Evolutionary conservation across 1,139 yeast genomes (phyloP), one percentile per base, ranked within the genome.

Genomic region (Lizanozyma gosingica): DNA sequence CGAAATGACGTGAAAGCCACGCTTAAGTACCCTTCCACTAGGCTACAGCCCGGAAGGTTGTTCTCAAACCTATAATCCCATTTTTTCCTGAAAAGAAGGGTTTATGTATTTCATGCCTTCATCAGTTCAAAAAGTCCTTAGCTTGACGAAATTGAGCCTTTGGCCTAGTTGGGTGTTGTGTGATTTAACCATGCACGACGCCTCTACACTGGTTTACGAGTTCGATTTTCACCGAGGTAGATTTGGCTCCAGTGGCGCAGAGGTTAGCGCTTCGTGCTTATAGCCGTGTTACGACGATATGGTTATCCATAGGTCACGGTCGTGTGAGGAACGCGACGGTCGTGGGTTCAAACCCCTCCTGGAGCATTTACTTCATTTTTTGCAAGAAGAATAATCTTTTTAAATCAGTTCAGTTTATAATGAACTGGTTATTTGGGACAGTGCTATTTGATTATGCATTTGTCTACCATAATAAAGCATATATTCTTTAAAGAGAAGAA

Each of bases 291-390:
- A 34, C 36, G 36, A 34, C 18, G 17, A 14, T 34, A 34, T 34
- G 36, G 17, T 34, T 34, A 34, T 17, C 17, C 14, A 14, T 14
- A 34, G 17, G 36, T 34, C 36, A 34, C 36, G 36, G 36, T 34
- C 36, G 36, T 34, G 36, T 34, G 36, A 34, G 36, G 36, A 34
- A 34, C 36, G 36, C 36, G 36, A 34, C 36, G 36, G 36, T 34
- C 36, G 36, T 34, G 36, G 36, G 36, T 34, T 34, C 36, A 34
- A 34, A 34, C 36, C 36, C 36, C 36, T 34, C 36, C 36, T 34
- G 36, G 36, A 34, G 36, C 36, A 34, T 34, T 34, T 34, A 9
- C n/a, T 16, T 34, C 17, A 15, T 34, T 15, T 15, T 34, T 34
- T 34, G 29, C 29, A 6, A 22, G 9, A 22, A 22, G 29, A 11